phyloP scores from a whole-genome alignment of 495 filamentous ascomycete species.

The Aeminium ludgeri region DNA sequence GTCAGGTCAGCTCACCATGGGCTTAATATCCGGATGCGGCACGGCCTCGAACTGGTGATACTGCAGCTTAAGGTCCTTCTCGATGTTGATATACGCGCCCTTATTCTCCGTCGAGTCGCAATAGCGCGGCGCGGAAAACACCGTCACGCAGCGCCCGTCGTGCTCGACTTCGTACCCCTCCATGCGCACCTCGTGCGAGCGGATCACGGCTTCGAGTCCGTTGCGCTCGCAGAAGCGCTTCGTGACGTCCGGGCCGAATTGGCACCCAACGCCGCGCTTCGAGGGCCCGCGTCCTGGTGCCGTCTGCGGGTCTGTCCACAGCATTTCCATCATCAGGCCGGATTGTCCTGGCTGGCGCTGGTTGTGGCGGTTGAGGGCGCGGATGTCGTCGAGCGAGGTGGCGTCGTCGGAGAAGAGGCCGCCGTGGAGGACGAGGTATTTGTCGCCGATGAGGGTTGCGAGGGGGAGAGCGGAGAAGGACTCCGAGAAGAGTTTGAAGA shows the following conservation, averaged over 20 bases:
- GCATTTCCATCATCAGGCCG: slow-evolving; percentile 99
- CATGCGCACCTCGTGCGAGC: slow-evolving; percentile 96
- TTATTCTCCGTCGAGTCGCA: slow-evolving; percentile 97
- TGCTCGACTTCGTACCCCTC: slow-evolving; percentile 93
- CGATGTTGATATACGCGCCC: slow-evolving; percentile 96
- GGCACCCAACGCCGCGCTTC: slow-evolving; percentile 90
- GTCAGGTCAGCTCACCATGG: slow-evolving; percentile 57
- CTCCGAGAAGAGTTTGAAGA: slow-evolving; percentile 96
- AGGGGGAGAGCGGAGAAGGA: slow-evolving; percentile 90
- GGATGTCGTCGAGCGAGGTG: slow-evolving; percentile 75
- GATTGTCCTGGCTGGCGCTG: slow-evolving; percentile 91
- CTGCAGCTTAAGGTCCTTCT: slow-evolving; percentile 73
- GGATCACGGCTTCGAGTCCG: slow-evolving; percentile 83
- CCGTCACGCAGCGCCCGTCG: slow-evolving; percentile 90
- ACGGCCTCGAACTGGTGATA: slow-evolving; percentile 92
- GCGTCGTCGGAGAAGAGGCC: slow-evolving; percentile 97
- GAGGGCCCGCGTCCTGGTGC: slow-evolving; percentile 76
- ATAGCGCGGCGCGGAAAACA: slow-evolving; percentile 96
- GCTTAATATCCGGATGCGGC: slow-evolving; percentile 82
- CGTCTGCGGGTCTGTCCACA: slow-evolving; percentile 93
- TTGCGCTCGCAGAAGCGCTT: slow-evolving; percentile 95
- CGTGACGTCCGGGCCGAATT: slow-evolving; percentile 93
- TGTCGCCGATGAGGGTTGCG: slow-evolving; percentile 78
- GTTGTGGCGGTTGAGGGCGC: slow-evolving; percentile 77
- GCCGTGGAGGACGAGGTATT: slow-evolving; percentile 87